A percentile compares a stretch with the other conserved stretches of the same genome.
Evolutionary conservation across 177 flowering plant genomes (phyloP).

Genomic region (Vitis hybrid): DNA sequence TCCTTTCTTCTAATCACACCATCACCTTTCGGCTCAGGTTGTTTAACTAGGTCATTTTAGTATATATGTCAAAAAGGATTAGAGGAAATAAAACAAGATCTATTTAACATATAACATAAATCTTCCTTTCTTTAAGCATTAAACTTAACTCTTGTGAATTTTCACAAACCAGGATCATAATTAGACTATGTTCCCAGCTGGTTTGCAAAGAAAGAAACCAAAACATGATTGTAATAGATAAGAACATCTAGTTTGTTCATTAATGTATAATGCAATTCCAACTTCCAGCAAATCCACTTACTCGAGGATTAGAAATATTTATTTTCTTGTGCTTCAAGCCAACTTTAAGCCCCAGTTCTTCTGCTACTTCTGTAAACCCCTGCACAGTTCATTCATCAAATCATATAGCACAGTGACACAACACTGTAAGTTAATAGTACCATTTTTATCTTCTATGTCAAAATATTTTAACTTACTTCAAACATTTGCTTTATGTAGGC

Average conservation of each 20-base stretch:
- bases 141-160: too few species aligned
- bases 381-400: constrained; percentile 31
- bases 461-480: constrained; percentile 51
- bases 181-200: not conserved
- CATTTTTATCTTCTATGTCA: not conserved
- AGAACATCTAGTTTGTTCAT: not conserved
- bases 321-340: constrained; percentile 96
- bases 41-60: too few species aligned
- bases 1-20: too few species aligned
- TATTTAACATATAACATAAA: too few species aligned
- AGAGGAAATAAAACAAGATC: too few species aligned
- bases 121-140: too few species aligned
- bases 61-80: too few species aligned
- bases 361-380: constrained; percentile 76
- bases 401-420: not conserved
- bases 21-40: too few species aligned
- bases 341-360: constrained; percentile 73
- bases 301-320: constrained; percentile 93
- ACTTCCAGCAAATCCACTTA: constrained; percentile 37
- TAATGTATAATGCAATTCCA: constrained; percentile 1
- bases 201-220: not conserved
- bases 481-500: constrained; percentile 82
- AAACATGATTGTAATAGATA: not conserved
- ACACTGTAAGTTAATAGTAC: not conserved
- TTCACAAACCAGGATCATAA: too few species aligned